These are phyloP conservation scores for Acacia crassicarpa DNA, from an alignment of 306 rosid genomes.

Conservation along the genomic window DNA sequence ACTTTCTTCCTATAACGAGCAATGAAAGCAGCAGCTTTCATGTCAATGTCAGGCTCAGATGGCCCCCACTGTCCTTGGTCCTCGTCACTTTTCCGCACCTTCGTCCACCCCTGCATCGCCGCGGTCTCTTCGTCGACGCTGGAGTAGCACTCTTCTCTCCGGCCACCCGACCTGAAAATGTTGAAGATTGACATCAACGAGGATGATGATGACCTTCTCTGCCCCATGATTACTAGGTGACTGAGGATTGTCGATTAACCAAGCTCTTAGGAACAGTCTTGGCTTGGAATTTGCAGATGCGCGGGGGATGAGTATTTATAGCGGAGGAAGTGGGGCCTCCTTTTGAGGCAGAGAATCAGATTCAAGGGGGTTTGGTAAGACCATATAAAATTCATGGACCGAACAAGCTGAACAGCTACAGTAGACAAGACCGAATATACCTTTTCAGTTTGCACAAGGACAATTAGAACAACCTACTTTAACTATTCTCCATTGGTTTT, in stretches of 20 bases:
- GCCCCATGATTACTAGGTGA: constrained; percentile 41
- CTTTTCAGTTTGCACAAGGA: not conserved
- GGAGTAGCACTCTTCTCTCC: constrained; percentile 15
- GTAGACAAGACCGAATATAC: constrained; percentile 10
- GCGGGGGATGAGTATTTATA: not conserved
- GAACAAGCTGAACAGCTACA: constrained; percentile 30
- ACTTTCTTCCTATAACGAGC: constrained; percentile 32
- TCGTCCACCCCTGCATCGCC: constrained; percentile 26
- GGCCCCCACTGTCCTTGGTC: constrained; percentile 57
- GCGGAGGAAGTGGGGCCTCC: not conserved
- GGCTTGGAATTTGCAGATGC: not conserved
- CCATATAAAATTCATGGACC: constrained; percentile 24
- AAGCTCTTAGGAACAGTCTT: not conserved
- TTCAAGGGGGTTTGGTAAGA: constrained; percentile 29
- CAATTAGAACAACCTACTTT: constrained; percentile 31
- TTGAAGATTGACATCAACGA: constrained; percentile 52
- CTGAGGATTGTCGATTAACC: not conserved
- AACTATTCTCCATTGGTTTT: constrained; percentile 43
- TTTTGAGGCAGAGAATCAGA: constrained; percentile 35
- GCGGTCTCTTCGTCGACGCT: constrained; percentile 20
- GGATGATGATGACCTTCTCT: constrained; percentile 54
- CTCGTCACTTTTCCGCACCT: constrained; percentile 72
- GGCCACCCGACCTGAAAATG: constrained; percentile 54
- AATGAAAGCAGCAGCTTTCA: constrained; percentile 49
- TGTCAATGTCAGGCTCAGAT: constrained; percentile 62